Conservation (phyloP, 805 yeast species). For the Kodamaea kaohsiungensis region DNA sequence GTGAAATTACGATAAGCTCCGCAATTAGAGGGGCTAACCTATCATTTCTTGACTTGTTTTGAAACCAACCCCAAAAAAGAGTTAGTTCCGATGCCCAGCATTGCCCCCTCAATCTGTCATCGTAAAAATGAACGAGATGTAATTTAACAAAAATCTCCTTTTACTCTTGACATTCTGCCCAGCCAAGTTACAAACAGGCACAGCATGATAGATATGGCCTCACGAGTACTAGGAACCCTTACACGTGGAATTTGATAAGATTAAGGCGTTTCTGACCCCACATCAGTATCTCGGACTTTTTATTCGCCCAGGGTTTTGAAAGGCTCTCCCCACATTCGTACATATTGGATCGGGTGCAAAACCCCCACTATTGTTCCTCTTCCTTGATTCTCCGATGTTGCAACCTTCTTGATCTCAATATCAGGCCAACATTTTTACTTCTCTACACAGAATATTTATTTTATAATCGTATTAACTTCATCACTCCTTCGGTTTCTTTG, state of each 20-base stretch:
- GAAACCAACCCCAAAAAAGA: neutral
- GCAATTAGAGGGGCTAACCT: too few species aligned
- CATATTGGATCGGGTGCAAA: neutral
- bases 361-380: neutral
- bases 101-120: too few species aligned
- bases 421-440: too few species aligned
- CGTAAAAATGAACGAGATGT: too few species aligned
- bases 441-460: too few species aligned
- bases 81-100: neutral
- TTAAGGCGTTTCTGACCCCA: neutral
- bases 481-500: conserved; percentile 8
- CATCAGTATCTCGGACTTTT: neutral
- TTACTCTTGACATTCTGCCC: too few species aligned
- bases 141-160: too few species aligned
- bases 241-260: neutral
- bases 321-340: neutral
- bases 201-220: too few species aligned
- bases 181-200: too few species aligned
- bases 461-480: too few species aligned
- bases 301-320: neutral
- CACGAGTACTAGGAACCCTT: too few species aligned
- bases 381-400: neutral
- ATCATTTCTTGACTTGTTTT: too few species aligned
- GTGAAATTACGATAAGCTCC: neutral
- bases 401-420: neutral